A percentile compares a stretch with the other conserved stretches of the same genome.
Evolutionary conservation across 1,284 basidiomycete genomes (phyloP).

Genomic region (Ceratobasidium papillatum): DNA sequence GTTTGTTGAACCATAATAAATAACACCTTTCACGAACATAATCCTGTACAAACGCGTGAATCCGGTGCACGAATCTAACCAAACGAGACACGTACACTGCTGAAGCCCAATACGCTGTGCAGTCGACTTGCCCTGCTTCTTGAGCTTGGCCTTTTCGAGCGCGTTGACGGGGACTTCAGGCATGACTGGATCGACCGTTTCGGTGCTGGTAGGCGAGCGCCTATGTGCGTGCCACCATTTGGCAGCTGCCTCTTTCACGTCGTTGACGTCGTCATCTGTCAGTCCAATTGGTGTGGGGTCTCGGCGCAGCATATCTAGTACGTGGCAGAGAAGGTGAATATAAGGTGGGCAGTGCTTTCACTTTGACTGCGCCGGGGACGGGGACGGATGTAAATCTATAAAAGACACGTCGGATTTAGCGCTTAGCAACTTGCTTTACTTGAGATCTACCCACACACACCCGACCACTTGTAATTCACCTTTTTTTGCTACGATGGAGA

Average conservation of each 20-base stretch:
- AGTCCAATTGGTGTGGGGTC: conserved; percentile 19
- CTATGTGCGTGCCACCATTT: neutral
- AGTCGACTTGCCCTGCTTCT: conserved; percentile 28
- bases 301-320: conserved; percentile 20
- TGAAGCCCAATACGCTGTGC: conserved; percentile 16
- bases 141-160: conserved; percentile 27
- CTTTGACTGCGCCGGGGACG: conserved; percentile 13
- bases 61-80: neutral
- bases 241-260: conserved; percentile 17
- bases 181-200: neutral
- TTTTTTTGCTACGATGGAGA: conserved; percentile 64
- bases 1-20: neutral
- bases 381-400: conserved; percentile 23
- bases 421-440: conserved; percentile 5
- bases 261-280: conserved; percentile 8
- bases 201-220: neutral
- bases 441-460: conserved; percentile 30
- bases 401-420: conserved; percentile 32
- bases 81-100: neutral
- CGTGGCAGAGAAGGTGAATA: conserved; percentile 1
- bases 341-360: neutral
- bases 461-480: neutral
- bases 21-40: neutral
- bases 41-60: neutral
- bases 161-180: conserved; percentile 20